A percentile compares a stretch with the other conserved stretches of the same genome.
Conservation (phyloP, 257 asterid genomes). For the Solanum chaucha region DNA sequence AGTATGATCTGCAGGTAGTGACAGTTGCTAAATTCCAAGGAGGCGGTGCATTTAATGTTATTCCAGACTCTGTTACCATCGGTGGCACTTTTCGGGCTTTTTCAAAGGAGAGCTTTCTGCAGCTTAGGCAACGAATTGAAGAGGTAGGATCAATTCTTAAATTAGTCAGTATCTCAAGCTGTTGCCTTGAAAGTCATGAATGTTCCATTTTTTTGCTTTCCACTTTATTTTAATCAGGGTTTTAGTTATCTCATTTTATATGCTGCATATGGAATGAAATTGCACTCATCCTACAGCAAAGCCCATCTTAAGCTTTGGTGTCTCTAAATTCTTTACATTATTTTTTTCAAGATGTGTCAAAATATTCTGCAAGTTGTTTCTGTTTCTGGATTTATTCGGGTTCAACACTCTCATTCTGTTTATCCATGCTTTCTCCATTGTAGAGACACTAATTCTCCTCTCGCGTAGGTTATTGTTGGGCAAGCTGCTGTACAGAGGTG, state of each 20-base stretch:
- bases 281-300: background rate
- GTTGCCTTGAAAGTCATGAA: background rate
- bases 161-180: background rate
- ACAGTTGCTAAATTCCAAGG: slow-evolving; percentile 85
- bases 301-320: background rate
- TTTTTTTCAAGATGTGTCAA: background rate
- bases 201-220: background rate
- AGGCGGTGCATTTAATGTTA: slow-evolving; percentile 86
- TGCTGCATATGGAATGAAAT: background rate
- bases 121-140: slow-evolving; percentile 61
- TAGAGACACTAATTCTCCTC: background rate
- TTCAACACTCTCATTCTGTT: background rate
- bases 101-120: slow-evolving; percentile 50
- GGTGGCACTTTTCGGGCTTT: slow-evolving; percentile 93
- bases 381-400: background rate
- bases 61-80: slow-evolving; percentile 88
- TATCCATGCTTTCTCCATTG: background rate
- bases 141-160: slow-evolving; percentile 37
- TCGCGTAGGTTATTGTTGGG: slow-evolving; percentile 50
- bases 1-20: slow-evolving; percentile 44
- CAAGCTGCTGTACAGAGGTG: slow-evolving; percentile 93
- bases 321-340: background rate
- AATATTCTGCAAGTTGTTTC: background rate
- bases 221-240: background rate
- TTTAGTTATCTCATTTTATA: background rate